Conservation (phyloP, 371 early-diverging fungal species). For the Mucor saturninus region DNA sequence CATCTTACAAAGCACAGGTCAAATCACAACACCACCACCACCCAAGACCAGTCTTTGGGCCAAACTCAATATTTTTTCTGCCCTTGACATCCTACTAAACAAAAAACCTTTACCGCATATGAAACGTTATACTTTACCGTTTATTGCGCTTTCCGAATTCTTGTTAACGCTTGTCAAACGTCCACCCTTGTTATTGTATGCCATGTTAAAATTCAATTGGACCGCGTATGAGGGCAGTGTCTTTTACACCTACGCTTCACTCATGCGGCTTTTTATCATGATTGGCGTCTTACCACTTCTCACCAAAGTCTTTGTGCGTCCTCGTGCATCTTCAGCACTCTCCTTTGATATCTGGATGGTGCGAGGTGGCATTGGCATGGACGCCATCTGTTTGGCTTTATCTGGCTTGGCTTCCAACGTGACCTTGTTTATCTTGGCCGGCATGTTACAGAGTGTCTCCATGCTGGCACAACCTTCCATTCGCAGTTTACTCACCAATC, state of each 20-base stretch:
- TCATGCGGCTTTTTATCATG: conserved; percentile 29
- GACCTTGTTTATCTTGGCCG: conserved; percentile 31
- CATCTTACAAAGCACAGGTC: background rate
- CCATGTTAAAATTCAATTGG: conserved; percentile 51
- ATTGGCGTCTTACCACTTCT: conserved; percentile 36
- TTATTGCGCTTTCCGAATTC: conserved; percentile 31
- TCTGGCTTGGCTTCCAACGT: conserved; percentile 38
- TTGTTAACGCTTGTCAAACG: conserved; percentile 28
- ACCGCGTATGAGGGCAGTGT: conserved; percentile 51
- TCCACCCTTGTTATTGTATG: conserved; percentile 48
- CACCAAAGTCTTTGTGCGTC: conserved; percentile 23
- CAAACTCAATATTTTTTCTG: conserved; percentile 41
- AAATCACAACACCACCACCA: background rate
- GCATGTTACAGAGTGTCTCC: conserved; percentile 40
- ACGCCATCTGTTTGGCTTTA: conserved; percentile 38
- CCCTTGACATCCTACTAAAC: conserved; percentile 28
- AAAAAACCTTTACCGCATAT: conserved; percentile 11
- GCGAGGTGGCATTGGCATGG: conserved; percentile 46
- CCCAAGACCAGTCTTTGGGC: conserved; percentile 18
- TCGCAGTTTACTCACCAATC: conserved; percentile 45
- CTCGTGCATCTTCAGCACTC: conserved; percentile 6
- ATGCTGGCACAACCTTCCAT: conserved; percentile 51
- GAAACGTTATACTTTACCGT: conserved; percentile 30
- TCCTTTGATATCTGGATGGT: conserved; percentile 57
- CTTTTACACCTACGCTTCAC: conserved; percentile 28